Conservation (phyloP, 2,329 filamentous ascomycete species). For the Cercospora citrullina region DNA sequence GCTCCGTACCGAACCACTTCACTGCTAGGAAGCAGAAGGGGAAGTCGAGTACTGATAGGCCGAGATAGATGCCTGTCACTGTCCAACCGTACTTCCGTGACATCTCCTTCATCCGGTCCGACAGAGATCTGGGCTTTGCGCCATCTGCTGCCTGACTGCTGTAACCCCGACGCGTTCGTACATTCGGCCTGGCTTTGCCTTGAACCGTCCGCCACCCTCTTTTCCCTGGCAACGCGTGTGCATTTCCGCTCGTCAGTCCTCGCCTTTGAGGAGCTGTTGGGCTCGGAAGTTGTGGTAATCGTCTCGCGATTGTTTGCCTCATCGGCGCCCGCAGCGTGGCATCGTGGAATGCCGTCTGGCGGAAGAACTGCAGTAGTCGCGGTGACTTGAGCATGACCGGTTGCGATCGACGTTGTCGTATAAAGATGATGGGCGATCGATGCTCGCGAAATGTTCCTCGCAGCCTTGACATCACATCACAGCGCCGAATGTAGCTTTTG, state of each 20-base stretch:
- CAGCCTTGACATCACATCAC: slow-evolving; percentile 6
- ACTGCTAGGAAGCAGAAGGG: slow-evolving; percentile 94
- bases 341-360: slow-evolving; percentile 20
- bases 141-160: slow-evolving; percentile 31
- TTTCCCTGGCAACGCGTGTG: slow-evolving; percentile 7
- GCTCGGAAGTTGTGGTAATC: slow-evolving; percentile 8
- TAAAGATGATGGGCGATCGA: neutral
- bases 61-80: slow-evolving; percentile 86
- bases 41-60: slow-evolving; percentile 82
- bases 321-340: slow-evolving; percentile 8
- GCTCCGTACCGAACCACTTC: slow-evolving; percentile 76
- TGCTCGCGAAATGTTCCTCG: neutral
- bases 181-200: slow-evolving; percentile 21
- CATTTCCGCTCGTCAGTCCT: slow-evolving; percentile 16
- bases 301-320: slow-evolving; percentile 17
- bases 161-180: slow-evolving; percentile 39
- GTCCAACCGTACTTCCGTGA: slow-evolving; percentile 93
- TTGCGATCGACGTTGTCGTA: neutral
- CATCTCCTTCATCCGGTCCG: slow-evolving; percentile 75
- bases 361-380: slow-evolving; percentile 20
- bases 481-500: neutral
- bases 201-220: slow-evolving; percentile 24
- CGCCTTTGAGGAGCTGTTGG: slow-evolving; percentile 17
- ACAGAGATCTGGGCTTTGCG: slow-evolving; percentile 41
- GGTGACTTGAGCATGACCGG: slow-evolving; percentile 24